A percentile compares a stretch with the other conserved stretches of the same genome.
These are phyloP conservation scores for Drechmeria coniospora DNA, from an alignment of 2,329 filamentous ascomycete genomes.

Conservation along the genomic window DNA sequence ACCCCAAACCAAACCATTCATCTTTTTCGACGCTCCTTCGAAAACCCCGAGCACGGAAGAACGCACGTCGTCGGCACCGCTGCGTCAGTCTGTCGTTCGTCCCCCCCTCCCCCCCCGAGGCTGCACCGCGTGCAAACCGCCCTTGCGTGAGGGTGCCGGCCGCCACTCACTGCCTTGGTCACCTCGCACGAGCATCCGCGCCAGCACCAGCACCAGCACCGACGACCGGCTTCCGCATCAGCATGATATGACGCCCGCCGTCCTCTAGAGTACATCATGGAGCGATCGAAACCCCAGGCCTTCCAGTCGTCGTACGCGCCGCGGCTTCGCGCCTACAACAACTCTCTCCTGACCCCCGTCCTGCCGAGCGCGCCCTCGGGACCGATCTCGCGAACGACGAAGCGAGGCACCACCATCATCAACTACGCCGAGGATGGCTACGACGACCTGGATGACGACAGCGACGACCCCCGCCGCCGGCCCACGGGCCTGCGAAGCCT, in stretches of 20 bases:
- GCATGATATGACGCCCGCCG: slow-evolving; percentile 16
- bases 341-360: slow-evolving; percentile 77
- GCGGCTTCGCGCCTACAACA: slow-evolving; percentile 77
- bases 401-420: slow-evolving; percentile 89
- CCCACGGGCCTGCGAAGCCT: slow-evolving; percentile 74
- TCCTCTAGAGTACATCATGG: slow-evolving; percentile 24
- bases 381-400: slow-evolving; percentile 69
- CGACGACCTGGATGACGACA: slow-evolving; percentile 61
- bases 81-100: too few species aligned
- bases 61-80: too few species aligned
- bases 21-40: too few species aligned
- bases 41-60: too few species aligned
- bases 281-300: slow-evolving; percentile 53
- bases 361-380: slow-evolving; percentile 54
- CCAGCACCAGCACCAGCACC: slow-evolving; percentile 1
- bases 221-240: slow-evolving; percentile 5
- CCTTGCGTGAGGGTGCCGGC: too few species aligned
- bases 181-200: too few species aligned
- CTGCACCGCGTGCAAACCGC: too few species aligned
- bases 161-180: too few species aligned
- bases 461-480: slow-evolving; percentile 59
- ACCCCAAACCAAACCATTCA: too few species aligned
- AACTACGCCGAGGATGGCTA: slow-evolving; percentile 97
- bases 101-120: too few species aligned
- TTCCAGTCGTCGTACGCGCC: slow-evolving; percentile 87